A percentile compares a stretch with the other conserved stretches of the same genome.
Evolutionary conservation across 2,329 filamentous ascomycete genomes (phyloP).

Genomic region (Ascochyta clinopodiicola): DNA sequence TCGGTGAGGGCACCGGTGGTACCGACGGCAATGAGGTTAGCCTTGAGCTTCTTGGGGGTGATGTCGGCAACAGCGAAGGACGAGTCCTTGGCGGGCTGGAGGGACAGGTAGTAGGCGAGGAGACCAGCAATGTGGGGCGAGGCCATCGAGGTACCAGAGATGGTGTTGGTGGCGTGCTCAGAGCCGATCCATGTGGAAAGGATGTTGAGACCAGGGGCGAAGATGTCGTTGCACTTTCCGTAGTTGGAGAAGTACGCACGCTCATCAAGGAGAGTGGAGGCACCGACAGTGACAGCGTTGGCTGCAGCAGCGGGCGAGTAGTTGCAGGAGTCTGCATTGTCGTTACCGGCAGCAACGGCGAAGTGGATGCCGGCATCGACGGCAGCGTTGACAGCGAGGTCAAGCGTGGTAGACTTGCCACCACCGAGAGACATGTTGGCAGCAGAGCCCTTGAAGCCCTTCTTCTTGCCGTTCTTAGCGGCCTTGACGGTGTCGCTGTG

Average conservation of each 20-base stretch:
- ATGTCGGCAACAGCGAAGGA: slow-evolving; percentile 89
- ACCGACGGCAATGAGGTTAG: slow-evolving; percentile 80
- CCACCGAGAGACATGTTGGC: slow-evolving; percentile 99
- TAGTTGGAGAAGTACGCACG: slow-evolving; percentile 99
- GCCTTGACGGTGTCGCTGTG: slow-evolving; percentile 77
- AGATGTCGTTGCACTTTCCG: slow-evolving; percentile 99
- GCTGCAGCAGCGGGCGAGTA: slow-evolving; percentile 95
- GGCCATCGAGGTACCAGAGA: slow-evolving; percentile 77
- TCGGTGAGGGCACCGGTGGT: slow-evolving; percentile 80
- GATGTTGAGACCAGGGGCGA: slow-evolving; percentile 95
- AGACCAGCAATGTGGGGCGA: slow-evolving; percentile 81
- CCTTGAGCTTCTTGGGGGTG: slow-evolving; percentile 93
- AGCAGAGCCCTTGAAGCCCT: slow-evolving; percentile 98
- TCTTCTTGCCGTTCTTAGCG: slow-evolving; percentile 85
- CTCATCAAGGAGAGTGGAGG: slow-evolving; percentile 89
- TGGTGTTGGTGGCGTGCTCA: slow-evolving; percentile 96
- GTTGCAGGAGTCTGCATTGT: slow-evolving; percentile 98
- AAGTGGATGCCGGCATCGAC: slow-evolving; percentile 94
- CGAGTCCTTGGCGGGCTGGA: slow-evolving; percentile 88
- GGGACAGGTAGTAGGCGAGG: slow-evolving; percentile 95
- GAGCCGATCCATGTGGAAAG: slow-evolving; percentile 98
- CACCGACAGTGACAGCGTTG: slow-evolving; percentile 94
- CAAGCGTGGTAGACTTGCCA: slow-evolving; percentile 92
- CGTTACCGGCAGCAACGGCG: slow-evolving; percentile 96
- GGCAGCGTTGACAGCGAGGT: slow-evolving; percentile 91